phyloP scores from a whole-genome alignment of 805 yeast genomes.

The Naumovozyma castellii region DNA sequence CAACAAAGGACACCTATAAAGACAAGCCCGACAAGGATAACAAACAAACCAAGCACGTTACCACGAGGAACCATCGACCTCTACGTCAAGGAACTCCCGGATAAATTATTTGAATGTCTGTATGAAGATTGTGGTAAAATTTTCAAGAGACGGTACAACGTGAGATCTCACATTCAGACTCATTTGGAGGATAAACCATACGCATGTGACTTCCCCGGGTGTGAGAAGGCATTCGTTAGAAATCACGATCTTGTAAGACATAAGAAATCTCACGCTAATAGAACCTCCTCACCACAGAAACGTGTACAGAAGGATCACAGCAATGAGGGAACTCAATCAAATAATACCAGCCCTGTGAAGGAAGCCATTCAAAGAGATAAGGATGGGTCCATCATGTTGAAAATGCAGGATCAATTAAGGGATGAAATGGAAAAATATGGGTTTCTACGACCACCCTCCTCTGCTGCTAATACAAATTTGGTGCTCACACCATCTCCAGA shows the following conservation, averaged over 20 bases:
- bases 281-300: constrained; percentile 62
- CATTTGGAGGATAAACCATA: constrained; percentile 93
- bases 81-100: constrained; percentile 73
- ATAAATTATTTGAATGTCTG: constrained; percentile 63
- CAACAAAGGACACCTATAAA: constrained; percentile 2
- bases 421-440: constrained; percentile 14
- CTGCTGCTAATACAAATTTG: neutral
- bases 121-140: constrained; percentile 71
- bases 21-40: constrained; percentile 16
- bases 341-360: constrained; percentile 36
- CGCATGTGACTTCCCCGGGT: constrained; percentile 50
- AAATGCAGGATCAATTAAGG: constrained; percentile 17
- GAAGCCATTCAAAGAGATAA: constrained; percentile 13
- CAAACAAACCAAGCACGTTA: constrained; percentile 31
- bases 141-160: constrained; percentile 83
- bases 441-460: constrained; percentile 12
- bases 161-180: constrained; percentile 91
- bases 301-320: constrained; percentile 35
- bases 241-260: constrained; percentile 93
- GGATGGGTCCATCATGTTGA: constrained; percentile 11
- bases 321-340: constrained; percentile 75
- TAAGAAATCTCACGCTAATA: constrained; percentile 69
- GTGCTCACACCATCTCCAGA: constrained; percentile 12
- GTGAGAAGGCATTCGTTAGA: constrained; percentile 83
- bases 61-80: constrained; percentile 87